Conservation (phyloP, 2,329 filamentous ascomycete genomes). For the Remersonia thermophila region DNA sequence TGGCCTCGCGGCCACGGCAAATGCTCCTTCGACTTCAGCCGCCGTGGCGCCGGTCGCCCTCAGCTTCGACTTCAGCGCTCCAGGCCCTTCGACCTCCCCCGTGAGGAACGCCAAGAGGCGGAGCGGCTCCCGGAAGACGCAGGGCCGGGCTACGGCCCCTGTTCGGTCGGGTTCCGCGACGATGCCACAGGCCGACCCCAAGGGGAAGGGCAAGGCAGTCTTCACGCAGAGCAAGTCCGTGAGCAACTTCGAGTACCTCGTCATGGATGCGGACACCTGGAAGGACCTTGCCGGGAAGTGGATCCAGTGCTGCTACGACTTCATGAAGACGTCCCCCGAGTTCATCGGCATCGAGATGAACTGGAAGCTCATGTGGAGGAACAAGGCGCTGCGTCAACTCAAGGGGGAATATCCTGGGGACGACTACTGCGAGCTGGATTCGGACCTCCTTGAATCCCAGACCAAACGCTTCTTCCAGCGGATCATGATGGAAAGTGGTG, state of each 20-base stretch:
- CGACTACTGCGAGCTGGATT: no score
- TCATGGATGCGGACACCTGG: neutral
- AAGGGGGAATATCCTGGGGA: no score
- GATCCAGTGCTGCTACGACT: no score
- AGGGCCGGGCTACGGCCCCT: neutral
- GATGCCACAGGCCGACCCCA: no score
- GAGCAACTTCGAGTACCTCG: no score
- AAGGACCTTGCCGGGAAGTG: neutral
- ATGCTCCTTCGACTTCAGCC: neutral
- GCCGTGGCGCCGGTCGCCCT: neutral
- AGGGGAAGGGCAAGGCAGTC: conserved; percentile 4
- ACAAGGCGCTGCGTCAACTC: no score
- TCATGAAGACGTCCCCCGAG: neutral
- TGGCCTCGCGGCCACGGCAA: neutral
- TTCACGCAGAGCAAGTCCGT: no score
- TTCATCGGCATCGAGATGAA: neutral
- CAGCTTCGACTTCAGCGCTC: neutral
- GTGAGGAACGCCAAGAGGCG: neutral
- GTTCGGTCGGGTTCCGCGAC: no score
- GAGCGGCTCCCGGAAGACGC: neutral
- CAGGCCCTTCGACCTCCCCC: no score
- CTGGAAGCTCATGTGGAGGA: no score
- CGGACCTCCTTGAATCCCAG: no score
- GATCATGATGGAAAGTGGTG: neutral
- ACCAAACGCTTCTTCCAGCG: neutral